phyloP scores from a whole-genome alignment of 805 yeast species.

The Saitoella complicata region DNA sequence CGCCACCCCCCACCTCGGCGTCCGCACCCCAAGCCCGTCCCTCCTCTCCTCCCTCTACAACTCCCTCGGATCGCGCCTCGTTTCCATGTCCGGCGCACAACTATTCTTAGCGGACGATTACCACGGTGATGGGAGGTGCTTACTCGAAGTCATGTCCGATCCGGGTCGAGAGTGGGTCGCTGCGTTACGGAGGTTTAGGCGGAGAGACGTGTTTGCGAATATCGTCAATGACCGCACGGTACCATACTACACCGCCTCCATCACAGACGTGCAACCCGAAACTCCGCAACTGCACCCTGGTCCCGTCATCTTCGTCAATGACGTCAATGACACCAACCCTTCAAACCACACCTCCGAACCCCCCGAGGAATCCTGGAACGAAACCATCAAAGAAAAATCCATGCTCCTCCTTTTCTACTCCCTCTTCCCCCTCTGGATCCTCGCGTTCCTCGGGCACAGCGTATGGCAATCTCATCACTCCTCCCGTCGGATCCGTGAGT shows the following conservation, averaged over 20 bases:
- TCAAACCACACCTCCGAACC: background rate
- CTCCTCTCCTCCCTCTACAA: constrained; percentile 27
- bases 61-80: constrained; percentile 34
- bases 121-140: constrained; percentile 25
- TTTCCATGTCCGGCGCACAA: constrained; percentile 49
- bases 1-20: constrained; percentile 66
- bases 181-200: constrained; percentile 43
- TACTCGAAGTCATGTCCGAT: constrained; percentile 35
- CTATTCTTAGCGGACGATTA: background rate
- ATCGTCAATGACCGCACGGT: constrained; percentile 73
- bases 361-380: background rate
- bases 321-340: constrained; percentile 8
- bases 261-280: constrained; percentile 61
- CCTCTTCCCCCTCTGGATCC: constrained; percentile 1
- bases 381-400: constrained; percentile 1
- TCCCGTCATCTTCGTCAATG: constrained; percentile 2
- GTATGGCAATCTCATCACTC: too few species aligned
- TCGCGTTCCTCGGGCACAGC: background rate
- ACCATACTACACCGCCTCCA: constrained; percentile 68
- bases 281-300: constrained; percentile 21
- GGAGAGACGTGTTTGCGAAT: constrained; percentile 52
- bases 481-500: too few species aligned
- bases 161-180: constrained; percentile 31
- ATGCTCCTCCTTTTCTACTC: constrained; percentile 1
- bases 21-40: constrained; percentile 30